These are phyloP conservation scores for Scutellaria minor DNA, from an alignment of 257 asterid genomes.

Conservation along the genomic window DNA sequence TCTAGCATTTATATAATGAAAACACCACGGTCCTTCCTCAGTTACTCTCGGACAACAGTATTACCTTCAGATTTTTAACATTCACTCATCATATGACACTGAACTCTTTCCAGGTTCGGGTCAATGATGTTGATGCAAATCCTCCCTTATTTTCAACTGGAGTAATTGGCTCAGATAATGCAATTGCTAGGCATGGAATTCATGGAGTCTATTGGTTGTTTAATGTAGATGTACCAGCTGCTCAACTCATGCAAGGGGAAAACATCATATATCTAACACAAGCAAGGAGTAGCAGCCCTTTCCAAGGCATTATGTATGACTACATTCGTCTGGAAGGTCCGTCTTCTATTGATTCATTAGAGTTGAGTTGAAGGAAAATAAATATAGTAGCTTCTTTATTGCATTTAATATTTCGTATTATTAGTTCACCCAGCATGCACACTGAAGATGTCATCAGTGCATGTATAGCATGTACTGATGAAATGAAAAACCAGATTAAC, in stretches of 20 bases:
- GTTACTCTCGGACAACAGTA: neutral
- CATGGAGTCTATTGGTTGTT: constrained; percentile 73
- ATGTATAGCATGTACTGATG: too few species aligned
- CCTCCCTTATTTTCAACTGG: constrained; percentile 67
- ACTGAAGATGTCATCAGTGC: too few species aligned
- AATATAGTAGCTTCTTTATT: neutral
- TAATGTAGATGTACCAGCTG: constrained; percentile 47
- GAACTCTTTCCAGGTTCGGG: constrained; percentile 50
- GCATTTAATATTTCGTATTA: neutral
- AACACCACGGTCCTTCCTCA: neutral
- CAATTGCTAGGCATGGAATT: constrained; percentile 83
- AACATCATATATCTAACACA: constrained; percentile 66
- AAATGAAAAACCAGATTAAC: too few species aligned
- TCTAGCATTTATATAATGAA: neutral
- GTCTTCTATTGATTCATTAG: constrained; percentile 9
- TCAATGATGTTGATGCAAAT: constrained; percentile 49
- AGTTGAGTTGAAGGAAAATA: neutral
- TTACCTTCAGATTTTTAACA: neutral
- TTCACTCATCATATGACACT: neutral
- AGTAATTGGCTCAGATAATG: constrained; percentile 61
- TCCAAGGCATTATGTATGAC: constrained; percentile 75
- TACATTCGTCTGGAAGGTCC: constrained; percentile 67
- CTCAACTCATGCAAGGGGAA: constrained; percentile 39
- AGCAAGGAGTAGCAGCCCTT: constrained; percentile 56
- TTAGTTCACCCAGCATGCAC: neutral